These are phyloP conservation scores for Pisolithus sp. DNA, from an alignment of 768 basidiomycete species.

Conservation along the genomic window DNA sequence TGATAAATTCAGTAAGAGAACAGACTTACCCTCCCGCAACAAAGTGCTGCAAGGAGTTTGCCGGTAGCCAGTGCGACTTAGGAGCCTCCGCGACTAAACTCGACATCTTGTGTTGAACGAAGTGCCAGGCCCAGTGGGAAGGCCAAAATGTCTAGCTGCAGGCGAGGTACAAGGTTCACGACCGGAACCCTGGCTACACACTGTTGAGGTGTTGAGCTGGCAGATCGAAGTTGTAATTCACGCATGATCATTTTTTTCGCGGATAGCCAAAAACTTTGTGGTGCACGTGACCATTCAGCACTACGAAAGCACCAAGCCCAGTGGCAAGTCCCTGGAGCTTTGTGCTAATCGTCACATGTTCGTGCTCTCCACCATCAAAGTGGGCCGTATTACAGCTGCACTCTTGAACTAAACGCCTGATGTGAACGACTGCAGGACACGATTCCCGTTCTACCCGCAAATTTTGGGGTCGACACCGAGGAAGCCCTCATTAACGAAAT, in stretches of 20 bases:
- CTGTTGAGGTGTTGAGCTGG: too few relatives aligned
- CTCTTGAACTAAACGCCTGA: background rate
- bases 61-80: slow-evolving; percentile 41
- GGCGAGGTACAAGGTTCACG: too few relatives aligned
- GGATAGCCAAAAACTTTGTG: too few relatives aligned
- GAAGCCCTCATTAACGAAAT: slow-evolving; percentile 79
- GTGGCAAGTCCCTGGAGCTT: too few relatives aligned
- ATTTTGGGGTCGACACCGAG: slow-evolving; percentile 73
- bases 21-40: slow-evolving; percentile 75
- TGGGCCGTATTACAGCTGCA: background rate
- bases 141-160: background rate
- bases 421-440: slow-evolving; percentile 58
- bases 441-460: slow-evolving; percentile 79
- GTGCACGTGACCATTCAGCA: background rate
- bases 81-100: slow-evolving; percentile 17
- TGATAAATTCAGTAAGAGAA: background rate
- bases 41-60: slow-evolving; percentile 81
- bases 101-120: background rate
- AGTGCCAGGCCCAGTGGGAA: background rate
- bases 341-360: slow-evolving; percentile 31
- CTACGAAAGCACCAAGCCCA: too few relatives aligned
- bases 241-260: too few relatives aligned
- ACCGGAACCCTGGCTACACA: too few relatives aligned
- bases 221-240: too few relatives aligned
- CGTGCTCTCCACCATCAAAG: slow-evolving; percentile 41